phyloP scores from a whole-genome alignment of 1,284 basidiomycete species.

The Megacollybia platyphylla region DNA sequence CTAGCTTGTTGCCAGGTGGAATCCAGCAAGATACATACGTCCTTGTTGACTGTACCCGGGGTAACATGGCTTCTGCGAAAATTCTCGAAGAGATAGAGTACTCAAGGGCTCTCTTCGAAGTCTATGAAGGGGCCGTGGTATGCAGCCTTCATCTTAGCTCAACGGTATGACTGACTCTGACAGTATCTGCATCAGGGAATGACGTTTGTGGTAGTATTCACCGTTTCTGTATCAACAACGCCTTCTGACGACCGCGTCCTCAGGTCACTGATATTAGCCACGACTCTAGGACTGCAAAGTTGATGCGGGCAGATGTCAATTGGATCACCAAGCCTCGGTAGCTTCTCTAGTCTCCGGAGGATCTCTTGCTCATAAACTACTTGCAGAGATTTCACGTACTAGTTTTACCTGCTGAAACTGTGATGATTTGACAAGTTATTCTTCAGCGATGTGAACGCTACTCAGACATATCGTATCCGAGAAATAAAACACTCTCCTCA shows the following conservation, averaged over 20 bases:
- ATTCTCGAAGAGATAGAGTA: slow-evolving; percentile 82
- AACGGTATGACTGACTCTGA: slow-evolving; percentile 3
- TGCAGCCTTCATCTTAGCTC: slow-evolving; percentile 12
- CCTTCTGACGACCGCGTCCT: neutral
- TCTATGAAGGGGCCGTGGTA: slow-evolving; percentile 71
- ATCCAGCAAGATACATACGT: slow-evolving; percentile 70
- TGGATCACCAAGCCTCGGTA: slow-evolving; percentile 75
- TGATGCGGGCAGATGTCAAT: slow-evolving; percentile 66
- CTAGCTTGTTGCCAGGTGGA: slow-evolving; percentile 25
- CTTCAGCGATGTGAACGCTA: slow-evolving; percentile 62
- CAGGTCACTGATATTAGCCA: slow-evolving; percentile 77
- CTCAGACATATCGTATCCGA: slow-evolving; percentile 68
- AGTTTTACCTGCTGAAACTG: slow-evolving; percentile 10
- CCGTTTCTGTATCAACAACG: neutral
- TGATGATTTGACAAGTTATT: neutral
- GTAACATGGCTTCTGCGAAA: slow-evolving; percentile 25
- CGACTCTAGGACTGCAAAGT: slow-evolving; percentile 62
- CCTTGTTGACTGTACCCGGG: slow-evolving; percentile 54
- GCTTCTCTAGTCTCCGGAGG: slow-evolving; percentile 5
- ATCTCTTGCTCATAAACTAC: neutral
- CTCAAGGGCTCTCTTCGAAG: slow-evolving; percentile 77
- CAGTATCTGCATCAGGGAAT: slow-evolving; percentile 78
- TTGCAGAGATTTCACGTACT: slow-evolving; percentile 57
- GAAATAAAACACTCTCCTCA: slow-evolving; percentile 50
- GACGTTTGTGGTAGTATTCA: slow-evolving; percentile 48